Evolutionary conservation across 345 rosid species (phyloP).

Genomic region (Raphanus sativus): DNA sequence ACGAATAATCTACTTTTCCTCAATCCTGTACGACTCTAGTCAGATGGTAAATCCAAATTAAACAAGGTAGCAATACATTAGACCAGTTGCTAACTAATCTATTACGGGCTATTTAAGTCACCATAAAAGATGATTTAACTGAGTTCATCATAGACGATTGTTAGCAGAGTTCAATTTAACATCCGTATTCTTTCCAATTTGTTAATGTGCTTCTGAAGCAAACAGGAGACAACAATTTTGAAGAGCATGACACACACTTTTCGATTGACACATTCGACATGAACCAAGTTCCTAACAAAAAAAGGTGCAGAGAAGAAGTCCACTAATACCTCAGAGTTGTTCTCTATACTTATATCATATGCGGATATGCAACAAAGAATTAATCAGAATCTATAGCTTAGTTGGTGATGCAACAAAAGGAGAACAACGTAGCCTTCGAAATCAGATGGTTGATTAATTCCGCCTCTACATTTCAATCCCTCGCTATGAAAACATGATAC

Average conservation of each 20-base stretch:
- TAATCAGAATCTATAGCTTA: background rate
- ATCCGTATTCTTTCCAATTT: background rate
- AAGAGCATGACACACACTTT: background rate
- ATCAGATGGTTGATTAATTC: background rate
- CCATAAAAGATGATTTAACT: background rate
- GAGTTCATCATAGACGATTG: background rate
- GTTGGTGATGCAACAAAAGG: background rate
- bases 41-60: background rate
- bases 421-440: background rate
- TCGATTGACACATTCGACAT: background rate
- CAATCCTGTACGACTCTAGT: slow-evolving; percentile 5
- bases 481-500: background rate
- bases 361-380: background rate
- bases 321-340: background rate
- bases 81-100: background rate
- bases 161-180: slow-evolving; percentile 1
- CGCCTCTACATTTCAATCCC: background rate
- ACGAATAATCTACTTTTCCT: background rate
- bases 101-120: background rate
- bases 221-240: background rate
- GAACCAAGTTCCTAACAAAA: background rate
- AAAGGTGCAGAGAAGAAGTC: background rate
- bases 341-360: background rate
- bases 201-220: background rate
- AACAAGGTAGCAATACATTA: background rate